Conservation (phyloP, 768 basidiomycete genomes). For the Tremella yokohamensis region DNA sequence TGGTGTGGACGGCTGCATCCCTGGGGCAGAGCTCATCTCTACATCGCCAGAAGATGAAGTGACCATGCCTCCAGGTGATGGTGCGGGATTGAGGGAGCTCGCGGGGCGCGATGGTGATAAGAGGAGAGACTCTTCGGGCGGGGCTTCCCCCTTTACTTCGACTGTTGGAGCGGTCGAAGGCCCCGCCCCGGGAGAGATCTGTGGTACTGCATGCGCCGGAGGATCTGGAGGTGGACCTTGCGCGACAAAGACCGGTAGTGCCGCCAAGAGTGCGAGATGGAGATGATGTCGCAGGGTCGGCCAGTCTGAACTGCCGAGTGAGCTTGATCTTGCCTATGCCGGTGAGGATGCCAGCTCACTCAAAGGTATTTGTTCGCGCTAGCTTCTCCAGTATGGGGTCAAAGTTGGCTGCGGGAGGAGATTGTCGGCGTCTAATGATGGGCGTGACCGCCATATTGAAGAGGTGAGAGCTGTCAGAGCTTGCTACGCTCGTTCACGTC, state of each 20-base stretch:
- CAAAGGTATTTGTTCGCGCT: slow-evolving; percentile 31
- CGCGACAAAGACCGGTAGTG: slow-evolving; percentile 24
- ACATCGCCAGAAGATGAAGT: neutral
- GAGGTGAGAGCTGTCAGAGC: too few relatives aligned
- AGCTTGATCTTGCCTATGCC: neutral
- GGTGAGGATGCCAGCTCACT: slow-evolving; percentile 19
- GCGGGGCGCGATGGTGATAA: slow-evolving; percentile 2
- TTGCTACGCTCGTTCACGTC: neutral
- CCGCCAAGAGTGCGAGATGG: slow-evolving; percentile 25
- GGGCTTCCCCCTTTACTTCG: neutral
- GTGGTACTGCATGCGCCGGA: neutral
- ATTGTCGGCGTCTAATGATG: neutral
- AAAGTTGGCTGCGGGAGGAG: neutral
- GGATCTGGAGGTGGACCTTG: slow-evolving; percentile 12
- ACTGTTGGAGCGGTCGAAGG: slow-evolving; percentile 7
- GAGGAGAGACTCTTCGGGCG: neutral
- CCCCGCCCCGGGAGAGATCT: neutral
- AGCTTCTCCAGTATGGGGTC: slow-evolving; percentile 29
- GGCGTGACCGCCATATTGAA: slow-evolving; percentile 1
- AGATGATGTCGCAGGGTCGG: slow-evolving; percentile 31
- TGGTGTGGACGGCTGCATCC: slow-evolving; percentile 31
- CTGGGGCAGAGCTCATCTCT: slow-evolving; percentile 7
- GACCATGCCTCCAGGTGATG: neutral
- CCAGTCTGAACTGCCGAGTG: slow-evolving; percentile 38
- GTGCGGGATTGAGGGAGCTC: neutral